phyloP scores from a whole-genome alignment of 805 yeast species.

The Clavispora vitiphila region DNA sequence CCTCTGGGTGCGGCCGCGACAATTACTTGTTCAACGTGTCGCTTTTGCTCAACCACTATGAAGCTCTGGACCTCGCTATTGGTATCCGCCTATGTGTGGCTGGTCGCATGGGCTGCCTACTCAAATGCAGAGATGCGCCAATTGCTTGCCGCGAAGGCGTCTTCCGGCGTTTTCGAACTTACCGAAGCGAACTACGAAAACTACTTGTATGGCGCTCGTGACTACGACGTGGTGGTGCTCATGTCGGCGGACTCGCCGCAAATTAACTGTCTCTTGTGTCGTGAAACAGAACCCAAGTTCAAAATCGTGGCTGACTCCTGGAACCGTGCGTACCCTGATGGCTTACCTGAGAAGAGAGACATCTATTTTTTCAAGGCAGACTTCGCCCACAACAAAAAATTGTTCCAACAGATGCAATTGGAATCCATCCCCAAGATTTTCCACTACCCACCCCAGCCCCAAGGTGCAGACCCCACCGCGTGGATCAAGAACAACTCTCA shows the following conservation, averaged over 20 bases:
- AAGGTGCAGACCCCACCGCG: constrained; percentile 20
- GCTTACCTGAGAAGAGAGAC: constrained; percentile 27
- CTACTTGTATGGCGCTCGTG: constrained; percentile 59
- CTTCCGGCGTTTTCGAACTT: constrained; percentile 20
- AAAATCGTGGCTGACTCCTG: constrained; percentile 56
- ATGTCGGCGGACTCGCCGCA: constrained; percentile 71
- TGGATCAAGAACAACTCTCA: constrained; percentile 27
- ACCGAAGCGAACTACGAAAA: constrained; percentile 58
- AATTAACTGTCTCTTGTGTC: constrained; percentile 75
- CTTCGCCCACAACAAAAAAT: constrained; percentile 49
- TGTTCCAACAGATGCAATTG: constrained; percentile 51
- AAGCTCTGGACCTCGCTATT: constrained; percentile 8
- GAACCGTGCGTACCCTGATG: constrained; percentile 48
- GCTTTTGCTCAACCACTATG: not conserved
- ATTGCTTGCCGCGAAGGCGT: constrained; percentile 9
- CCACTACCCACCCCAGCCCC: constrained; percentile 50
- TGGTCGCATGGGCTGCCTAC: constrained; percentile 12
- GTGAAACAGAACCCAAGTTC: constrained; percentile 61
- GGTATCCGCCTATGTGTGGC: constrained; percentile 10
- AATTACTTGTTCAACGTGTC: not conserved
- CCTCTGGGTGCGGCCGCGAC: too few relatives aligned
- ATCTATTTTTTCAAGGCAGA: constrained; percentile 75
- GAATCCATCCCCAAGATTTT: constrained; percentile 76
- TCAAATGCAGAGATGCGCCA: constrained; percentile 10
- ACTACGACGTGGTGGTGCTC: constrained; percentile 59